phyloP scores from a whole-genome alignment of 192 early-diverging fungal genomes.

The Podila minutissima region DNA sequence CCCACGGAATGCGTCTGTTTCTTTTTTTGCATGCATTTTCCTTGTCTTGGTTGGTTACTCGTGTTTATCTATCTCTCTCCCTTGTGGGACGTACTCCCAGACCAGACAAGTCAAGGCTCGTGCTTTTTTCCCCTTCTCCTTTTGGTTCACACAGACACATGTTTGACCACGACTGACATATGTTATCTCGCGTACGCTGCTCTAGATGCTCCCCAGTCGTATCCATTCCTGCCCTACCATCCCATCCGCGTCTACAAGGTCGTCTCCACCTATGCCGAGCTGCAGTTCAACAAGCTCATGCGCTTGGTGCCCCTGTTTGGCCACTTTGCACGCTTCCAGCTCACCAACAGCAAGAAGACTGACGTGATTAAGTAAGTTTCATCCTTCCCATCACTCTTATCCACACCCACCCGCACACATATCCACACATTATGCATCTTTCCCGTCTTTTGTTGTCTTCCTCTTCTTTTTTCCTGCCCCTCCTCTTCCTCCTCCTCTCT shows the following conservation, averaged over 20 bases:
- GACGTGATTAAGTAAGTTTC: constrained; percentile 48
- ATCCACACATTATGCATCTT: not conserved
- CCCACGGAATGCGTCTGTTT: constrained; percentile 5
- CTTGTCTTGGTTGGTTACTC: not conserved
- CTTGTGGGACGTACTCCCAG: not conserved
- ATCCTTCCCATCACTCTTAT: no score
- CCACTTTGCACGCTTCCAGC: constrained; percentile 50
- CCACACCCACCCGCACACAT: no score
- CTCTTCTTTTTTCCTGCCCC: not conserved
- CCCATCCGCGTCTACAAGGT: constrained; percentile 52
- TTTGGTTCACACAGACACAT: not conserved
- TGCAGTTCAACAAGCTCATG: constrained; percentile 48
- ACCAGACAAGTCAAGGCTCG: not conserved
- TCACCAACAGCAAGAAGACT: constrained; percentile 50
- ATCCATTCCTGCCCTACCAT: constrained; percentile 45
- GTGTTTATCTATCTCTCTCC: not conserved
- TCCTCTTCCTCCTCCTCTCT: not conserved
- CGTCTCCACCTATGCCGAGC: constrained; percentile 42
- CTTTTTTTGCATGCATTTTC: not conserved
- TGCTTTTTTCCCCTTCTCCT: not conserved
- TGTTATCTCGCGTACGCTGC: not conserved
- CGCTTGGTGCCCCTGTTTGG: constrained; percentile 46
- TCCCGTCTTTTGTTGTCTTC: not conserved
- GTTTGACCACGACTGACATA: not conserved
- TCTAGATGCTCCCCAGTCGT: constrained; percentile 43